Conservation (phyloP, 768 basidiomycete species). For the Suillus subalutaceus region DNA sequence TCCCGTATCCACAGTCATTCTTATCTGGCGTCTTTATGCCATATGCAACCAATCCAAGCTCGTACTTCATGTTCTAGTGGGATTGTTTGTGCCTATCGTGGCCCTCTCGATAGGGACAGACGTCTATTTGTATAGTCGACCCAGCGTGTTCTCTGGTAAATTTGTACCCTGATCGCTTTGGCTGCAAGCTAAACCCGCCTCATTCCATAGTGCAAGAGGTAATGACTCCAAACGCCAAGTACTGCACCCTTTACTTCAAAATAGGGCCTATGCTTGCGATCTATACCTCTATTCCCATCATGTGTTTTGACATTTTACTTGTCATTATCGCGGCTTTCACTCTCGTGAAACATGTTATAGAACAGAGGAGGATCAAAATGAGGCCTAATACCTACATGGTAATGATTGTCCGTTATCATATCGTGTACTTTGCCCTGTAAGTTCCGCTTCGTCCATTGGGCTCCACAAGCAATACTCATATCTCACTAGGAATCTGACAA, state of each 20-base stretch:
- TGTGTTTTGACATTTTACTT: neutral
- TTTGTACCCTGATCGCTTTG: neutral
- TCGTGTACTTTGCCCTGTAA: neutral
- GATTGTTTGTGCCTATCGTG: slow-evolving; percentile 3
- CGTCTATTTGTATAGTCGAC: slow-evolving; percentile 2
- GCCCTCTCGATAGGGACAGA: slow-evolving; percentile 2
- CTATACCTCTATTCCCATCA: neutral
- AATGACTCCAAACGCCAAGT: neutral
- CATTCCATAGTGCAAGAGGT: neutral
- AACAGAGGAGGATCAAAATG: neutral
- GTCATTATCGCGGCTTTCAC: neutral
- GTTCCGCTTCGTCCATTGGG: neutral
- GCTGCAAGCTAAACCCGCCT: neutral
- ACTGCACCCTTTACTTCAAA: neutral
- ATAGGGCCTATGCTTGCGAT: neutral
- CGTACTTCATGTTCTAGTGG: neutral
- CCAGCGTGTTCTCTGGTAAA: neutral
- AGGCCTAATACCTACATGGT: slow-evolving; percentile 4
- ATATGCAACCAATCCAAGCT: neutral
- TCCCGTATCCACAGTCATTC: neutral
- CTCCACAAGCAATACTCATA: neutral
- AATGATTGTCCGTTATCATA: slow-evolving; percentile 1
- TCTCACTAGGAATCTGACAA: neutral
- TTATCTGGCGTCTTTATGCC: slow-evolving; percentile 8
- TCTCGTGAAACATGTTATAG: neutral